Conservation (phyloP, 495 filamentous ascomycete genomes). For the Penicillium roqueforti region DNA sequence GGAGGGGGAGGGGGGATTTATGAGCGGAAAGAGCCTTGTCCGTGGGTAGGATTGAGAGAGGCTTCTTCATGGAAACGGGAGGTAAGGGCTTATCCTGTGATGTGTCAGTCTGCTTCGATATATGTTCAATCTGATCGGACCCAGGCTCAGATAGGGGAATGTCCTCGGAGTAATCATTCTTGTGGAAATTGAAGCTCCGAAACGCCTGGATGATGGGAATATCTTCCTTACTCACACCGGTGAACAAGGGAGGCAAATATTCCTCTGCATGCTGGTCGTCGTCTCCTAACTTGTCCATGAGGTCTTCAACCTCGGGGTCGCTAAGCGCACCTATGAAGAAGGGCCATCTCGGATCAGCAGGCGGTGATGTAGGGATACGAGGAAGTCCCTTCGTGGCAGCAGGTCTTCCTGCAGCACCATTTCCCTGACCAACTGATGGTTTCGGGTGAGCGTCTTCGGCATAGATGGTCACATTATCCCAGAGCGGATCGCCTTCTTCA, state of each 20-base stretch:
- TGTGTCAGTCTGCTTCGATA: neutral
- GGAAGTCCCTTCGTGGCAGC: neutral
- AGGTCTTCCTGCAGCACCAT: neutral
- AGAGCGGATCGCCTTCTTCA: neutral
- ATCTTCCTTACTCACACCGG: neutral
- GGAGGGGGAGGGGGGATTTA: neutral
- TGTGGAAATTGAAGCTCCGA: neutral
- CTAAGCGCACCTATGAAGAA: neutral
- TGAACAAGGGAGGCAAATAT: neutral
- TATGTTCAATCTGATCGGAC: neutral
- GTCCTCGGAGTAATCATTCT: neutral
- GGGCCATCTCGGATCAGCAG: neutral
- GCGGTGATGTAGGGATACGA: neutral
- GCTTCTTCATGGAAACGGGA: neutral
- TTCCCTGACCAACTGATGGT: too few species aligned
- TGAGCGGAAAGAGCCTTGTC: neutral
- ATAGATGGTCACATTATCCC: neutral
- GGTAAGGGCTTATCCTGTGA: neutral
- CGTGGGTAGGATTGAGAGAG: neutral
- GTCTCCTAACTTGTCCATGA: neutral
- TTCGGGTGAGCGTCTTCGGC: neutral
- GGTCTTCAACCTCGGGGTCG: neutral
- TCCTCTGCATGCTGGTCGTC: neutral
- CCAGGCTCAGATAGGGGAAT: neutral
- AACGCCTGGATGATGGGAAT: neutral